Base-by-base conservation (phyloP, 176 grass and related monocot genomes). In the Triticum urartu region DNA sequence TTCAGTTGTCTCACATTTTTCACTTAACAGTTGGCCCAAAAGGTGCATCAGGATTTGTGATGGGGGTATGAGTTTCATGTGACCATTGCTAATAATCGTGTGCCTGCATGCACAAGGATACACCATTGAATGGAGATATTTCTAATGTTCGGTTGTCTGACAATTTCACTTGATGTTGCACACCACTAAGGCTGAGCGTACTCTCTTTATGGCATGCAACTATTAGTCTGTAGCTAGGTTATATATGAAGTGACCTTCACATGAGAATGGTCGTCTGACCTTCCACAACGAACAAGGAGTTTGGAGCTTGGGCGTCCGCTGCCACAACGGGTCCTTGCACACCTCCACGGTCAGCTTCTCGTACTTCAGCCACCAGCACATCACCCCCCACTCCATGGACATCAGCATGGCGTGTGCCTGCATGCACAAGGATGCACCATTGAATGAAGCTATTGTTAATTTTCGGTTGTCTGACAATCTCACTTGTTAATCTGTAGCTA, bases 31-130 rank as follows among this genome's bases (percentile, higher is more conserved):
- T 0, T 17, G 5, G 54, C 18, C 18, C 2, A 58, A 58, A 58
- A 58, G 54, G 18, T 58, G 54, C 54, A 58, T 58, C 54, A 21
- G 54, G 54, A 58, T 58, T 58, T 58, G 54, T 58, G 8, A 58
- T 58, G 54, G 54, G 50, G 54, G 6, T 58, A 58, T 58, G 54
- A 2, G 15, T 54, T 54, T 54, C 50, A 17, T 54, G 50, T 54
- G 50, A 54, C 17, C 6, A 50, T 18, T 54, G 15, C 50, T 6
- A 1, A 54, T 54, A 54, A 54, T 54, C 5, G 79, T 91, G 86
- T 28, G 87, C 94, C 93, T 95, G 91, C 85, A 15, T 36, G 24
- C 68, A 22, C 18, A 24, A 75, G 22, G 70, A 28, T 2, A 14
- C 2, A 25, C 9, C 20, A 22, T 42, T 72, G 1, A 11, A 24